Conservation (phyloP, 2,329 filamentous ascomycete species). For the Colletotrichum lini region DNA sequence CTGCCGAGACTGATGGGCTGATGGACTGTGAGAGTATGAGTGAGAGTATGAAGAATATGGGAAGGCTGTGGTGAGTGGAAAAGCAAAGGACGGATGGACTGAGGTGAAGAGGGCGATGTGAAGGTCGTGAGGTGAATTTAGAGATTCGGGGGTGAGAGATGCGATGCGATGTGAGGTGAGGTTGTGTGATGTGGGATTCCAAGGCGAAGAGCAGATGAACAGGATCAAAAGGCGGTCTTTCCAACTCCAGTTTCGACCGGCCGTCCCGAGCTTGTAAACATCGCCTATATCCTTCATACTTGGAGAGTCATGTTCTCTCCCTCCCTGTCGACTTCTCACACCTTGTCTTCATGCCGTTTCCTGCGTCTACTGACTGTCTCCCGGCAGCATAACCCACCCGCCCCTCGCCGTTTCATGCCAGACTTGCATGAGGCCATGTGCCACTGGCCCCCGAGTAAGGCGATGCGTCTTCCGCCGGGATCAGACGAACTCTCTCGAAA, state of each 20-base stretch:
- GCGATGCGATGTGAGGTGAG: too few species aligned
- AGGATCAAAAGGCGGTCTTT: not conserved
- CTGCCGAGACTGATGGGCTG: too few species aligned
- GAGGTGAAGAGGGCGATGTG: not conserved
- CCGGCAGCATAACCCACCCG: not conserved
- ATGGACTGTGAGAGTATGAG: too few species aligned
- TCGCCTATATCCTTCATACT: too few species aligned
- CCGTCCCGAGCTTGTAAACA: not conserved
- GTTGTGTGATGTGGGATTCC: too few species aligned
- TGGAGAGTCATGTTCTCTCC: not conserved
- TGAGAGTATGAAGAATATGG: too few species aligned
- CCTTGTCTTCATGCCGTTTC: too few species aligned
- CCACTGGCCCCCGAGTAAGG: not conserved
- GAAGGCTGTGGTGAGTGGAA: too few species aligned
- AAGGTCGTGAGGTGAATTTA: not conserved
- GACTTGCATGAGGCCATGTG: not conserved
- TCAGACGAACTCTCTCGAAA: slow-evolving; percentile 3
- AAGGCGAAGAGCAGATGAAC: not conserved
- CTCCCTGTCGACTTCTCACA: too few species aligned
- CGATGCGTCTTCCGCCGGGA: not conserved
- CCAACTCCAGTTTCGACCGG: not conserved
- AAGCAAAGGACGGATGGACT: not conserved
- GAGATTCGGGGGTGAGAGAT: not conserved
- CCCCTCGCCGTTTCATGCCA: not conserved
- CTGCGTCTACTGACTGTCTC: not conserved